phyloP scores from a whole-genome alignment of 768 basidiomycete genomes.

The Tylopilus vinaceipallidus region DNA sequence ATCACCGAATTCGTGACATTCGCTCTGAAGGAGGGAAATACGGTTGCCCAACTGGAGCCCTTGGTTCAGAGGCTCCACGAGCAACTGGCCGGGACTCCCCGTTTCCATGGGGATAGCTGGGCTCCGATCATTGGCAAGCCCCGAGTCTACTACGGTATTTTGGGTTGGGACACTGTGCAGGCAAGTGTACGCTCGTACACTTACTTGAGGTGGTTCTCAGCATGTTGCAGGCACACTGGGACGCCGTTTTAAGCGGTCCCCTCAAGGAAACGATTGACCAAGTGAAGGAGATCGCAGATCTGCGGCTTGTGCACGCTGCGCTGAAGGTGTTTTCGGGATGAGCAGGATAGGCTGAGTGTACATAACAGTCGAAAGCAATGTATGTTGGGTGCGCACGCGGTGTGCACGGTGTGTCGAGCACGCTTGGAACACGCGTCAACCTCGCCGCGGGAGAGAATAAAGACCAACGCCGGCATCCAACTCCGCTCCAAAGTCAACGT shows the following conservation, averaged over 20 bases:
- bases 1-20: conserved; percentile 36
- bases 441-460: conserved; percentile 33
- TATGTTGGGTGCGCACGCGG: no score
- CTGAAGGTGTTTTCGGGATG: conserved; percentile 14
- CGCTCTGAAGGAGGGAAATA: conserved; percentile 25
- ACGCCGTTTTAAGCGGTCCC: conserved; percentile 29
- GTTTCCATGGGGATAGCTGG: conserved; percentile 33
- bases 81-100: conserved; percentile 17
- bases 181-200: conserved; percentile 14
- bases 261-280: conserved; percentile 28
- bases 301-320: conserved; percentile 32
- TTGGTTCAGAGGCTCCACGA: conserved; percentile 24
- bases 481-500: conserved; percentile 34
- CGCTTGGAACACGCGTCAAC: conserved; percentile 36
- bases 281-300: conserved; percentile 25
- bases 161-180: conserved; percentile 38
- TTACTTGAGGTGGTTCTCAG: background rate
- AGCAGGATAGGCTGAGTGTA: background rate
- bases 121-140: conserved; percentile 19
- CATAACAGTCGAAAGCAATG: background rate
- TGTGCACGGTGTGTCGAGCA: conserved; percentile 30
- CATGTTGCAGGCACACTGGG: conserved; percentile 33
- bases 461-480: conserved; percentile 26
- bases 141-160: conserved; percentile 26
- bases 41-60: conserved; percentile 17